Percentiles rank a stretch among this genome's conserved stretches.
Evolutionary conservation across 2,329 filamentous ascomycete genomes (phyloP).

Genomic region (Leptographium lundbergii): DNA sequence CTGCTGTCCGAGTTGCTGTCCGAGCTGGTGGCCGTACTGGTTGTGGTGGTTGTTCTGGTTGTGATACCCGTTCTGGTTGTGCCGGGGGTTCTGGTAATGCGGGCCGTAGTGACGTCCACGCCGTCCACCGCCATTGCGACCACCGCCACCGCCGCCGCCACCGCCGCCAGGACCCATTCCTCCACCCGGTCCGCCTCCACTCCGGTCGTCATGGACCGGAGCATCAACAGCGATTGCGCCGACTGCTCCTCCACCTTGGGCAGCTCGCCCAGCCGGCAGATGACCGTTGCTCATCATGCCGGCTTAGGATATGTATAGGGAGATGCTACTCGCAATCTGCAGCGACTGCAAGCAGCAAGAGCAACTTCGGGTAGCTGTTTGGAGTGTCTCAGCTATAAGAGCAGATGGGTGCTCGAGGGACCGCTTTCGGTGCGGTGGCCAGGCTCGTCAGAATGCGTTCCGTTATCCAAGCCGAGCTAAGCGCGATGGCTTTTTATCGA

Average conservation of each 20-base stretch:
- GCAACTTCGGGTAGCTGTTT: neutral
- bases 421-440: neutral
- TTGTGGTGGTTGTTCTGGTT: slow-evolving; percentile 20
- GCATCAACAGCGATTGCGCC: slow-evolving; percentile 1
- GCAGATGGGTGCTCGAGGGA: neutral
- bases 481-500: neutral
- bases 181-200: slow-evolving; percentile 14
- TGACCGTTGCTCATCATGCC: slow-evolving; percentile 67
- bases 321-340: slow-evolving; percentile 19
- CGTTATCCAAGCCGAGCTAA: neutral
- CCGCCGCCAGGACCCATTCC: slow-evolving; percentile 20
- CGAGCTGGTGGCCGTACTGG: slow-evolving; percentile 20
- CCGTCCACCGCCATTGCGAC: slow-evolving; percentile 22
- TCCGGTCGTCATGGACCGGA: neutral
- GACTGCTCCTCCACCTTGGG: slow-evolving; percentile 30
- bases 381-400: neutral
- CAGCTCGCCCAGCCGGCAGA: slow-evolving; percentile 59
- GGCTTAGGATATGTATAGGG: slow-evolving; percentile 37
- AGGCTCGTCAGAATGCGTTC: neutral
- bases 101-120: slow-evolving; percentile 22
- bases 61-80: slow-evolving; percentile 23
- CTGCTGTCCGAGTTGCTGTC: slow-evolving; percentile 25
- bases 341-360: neutral
- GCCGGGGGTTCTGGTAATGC: slow-evolving; percentile 13
- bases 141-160: slow-evolving; percentile 18